phyloP scores from a whole-genome alignment of 345 rosid species.

The Brassica incana region DNA sequence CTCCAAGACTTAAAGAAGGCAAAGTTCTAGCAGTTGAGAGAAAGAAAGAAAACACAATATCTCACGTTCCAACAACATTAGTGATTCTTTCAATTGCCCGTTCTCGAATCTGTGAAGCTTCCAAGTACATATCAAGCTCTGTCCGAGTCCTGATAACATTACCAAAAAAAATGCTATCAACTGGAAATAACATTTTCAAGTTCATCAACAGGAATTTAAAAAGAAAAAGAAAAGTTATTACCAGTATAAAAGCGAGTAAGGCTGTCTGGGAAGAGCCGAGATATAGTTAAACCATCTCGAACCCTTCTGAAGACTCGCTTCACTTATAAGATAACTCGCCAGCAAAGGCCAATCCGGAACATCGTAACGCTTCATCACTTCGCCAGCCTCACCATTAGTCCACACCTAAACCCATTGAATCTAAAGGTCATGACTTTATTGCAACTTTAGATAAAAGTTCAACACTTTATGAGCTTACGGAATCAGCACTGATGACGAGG shows the following conservation, averaged over 20 bases:
- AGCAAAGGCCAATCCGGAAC: constrained; percentile 98
- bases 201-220: not conserved
- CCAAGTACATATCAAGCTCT: constrained; percentile 90
- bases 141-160: constrained; percentile 77
- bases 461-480: constrained; percentile 46
- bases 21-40: constrained; percentile 18
- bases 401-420: constrained; percentile 51
- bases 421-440: not conserved
- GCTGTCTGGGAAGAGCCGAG: constrained; percentile 84
- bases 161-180: constrained; percentile 26
- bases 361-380: constrained; percentile 63
- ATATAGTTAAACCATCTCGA: constrained; percentile 92
- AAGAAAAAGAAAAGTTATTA: constrained; percentile 30
- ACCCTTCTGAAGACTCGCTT: constrained; percentile 69
- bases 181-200: not conserved
- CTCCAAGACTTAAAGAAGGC: not conserved
- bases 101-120: constrained; percentile 91
- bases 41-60: constrained; percentile 1
- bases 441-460: not conserved
- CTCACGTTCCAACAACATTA: constrained; percentile 86
- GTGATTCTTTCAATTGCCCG: constrained; percentile 91
- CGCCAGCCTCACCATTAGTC: constrained; percentile 71
- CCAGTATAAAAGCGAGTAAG: constrained; percentile 95
- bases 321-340: constrained; percentile 84
- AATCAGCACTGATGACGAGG: constrained; percentile 77